A percentile compares a stretch with the other conserved stretches of the same genome.
Evolutionary conservation across 2,329 filamentous ascomycete species (phyloP).

Genomic region (Neocucurbitaria cava): DNA sequence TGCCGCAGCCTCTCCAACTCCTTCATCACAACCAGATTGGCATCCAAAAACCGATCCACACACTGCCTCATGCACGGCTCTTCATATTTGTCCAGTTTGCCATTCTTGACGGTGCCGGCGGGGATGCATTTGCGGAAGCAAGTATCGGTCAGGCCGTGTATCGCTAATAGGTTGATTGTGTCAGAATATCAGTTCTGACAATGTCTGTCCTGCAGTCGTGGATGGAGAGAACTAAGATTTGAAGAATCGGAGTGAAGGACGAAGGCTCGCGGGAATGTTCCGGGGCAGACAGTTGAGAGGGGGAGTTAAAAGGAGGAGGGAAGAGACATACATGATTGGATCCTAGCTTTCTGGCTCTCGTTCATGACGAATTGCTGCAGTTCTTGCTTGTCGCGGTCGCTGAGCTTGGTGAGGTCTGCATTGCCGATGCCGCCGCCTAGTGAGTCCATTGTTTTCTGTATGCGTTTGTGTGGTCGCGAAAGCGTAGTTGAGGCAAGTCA

Average conservation of each 20-base stretch:
- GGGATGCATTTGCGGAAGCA: constrained; percentile 97
- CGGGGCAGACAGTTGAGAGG: background rate
- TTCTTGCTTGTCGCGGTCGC: constrained; percentile 82
- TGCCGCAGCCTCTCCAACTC: constrained; percentile 72
- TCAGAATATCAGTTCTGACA: background rate
- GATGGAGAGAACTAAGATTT: background rate
- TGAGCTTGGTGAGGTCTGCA: constrained; percentile 76
- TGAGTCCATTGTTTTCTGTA: constrained; percentile 40
- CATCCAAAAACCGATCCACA: constrained; percentile 91
- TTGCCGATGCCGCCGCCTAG: constrained; percentile 54
- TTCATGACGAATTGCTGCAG: constrained; percentile 84
- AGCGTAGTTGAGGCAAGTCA: constrained; percentile 12
- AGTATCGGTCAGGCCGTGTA: constrained; percentile 73
- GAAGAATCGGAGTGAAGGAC: no score
- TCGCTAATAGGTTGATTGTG: constrained; percentile 60
- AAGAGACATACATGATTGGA: constrained; percentile 55
- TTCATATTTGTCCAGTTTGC: constrained; percentile 77
- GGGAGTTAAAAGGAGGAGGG: background rate
- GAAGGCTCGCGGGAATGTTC: background rate
- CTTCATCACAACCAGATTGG: constrained; percentile 83
- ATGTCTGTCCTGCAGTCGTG: background rate
- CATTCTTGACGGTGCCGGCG: constrained; percentile 71
- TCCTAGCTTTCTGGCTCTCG: constrained; percentile 84
- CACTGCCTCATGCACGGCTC: constrained; percentile 89
- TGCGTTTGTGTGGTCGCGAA: constrained; percentile 7